Evolutionary conservation across 78 protist species (phyloP), one percentile per base, ranked within the genome.

Genomic region (Dictyostelium purpureum): DNA sequence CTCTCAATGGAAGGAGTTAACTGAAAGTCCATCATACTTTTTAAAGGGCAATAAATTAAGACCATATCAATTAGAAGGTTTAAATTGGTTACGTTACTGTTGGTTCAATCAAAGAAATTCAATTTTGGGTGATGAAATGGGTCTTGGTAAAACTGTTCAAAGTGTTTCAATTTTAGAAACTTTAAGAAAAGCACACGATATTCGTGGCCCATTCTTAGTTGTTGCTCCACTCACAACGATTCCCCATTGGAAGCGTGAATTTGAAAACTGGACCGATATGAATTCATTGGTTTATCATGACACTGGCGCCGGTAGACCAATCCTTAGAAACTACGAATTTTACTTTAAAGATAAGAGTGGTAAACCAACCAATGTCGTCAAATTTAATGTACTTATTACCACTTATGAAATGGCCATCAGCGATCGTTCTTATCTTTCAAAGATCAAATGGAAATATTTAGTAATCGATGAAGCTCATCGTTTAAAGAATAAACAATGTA

Each of bases 61-160:
- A 71, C 73, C 74, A 0, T 85, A 77, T 47, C 90, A 82, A 89
- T 21, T 96, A 6, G 97, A 94, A 45, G 98, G 99, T 14, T 47
- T 98, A 71, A 96, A 94, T 52, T 98, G 98, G 98, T 93, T 98
- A 47, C 40, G 56, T 2, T 87, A 59, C 37, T 79, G 92, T 45
- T 96, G 89, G 85, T 42, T 47, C 35, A 38, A 69, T 10, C 35
- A 54, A 2, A 89, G 79, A 9, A 75, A 88, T 21, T 78, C 94
- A 3, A 97, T 96, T 24, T 79, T 97, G 0, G 98, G 97, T 19
- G 99, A 98, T 43, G 98, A 98, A 61, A 97, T 98, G 97, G 98
- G 98, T 10, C 90, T 96, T 0, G 98, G 98, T 9, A 96, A 96
- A 79, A 96, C 98, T 0, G 78, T 92, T 11, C 98, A 96, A 31